Base-by-base conservation (phyloP, 345 rosid genomes). In the Schrenkiella parvula region DNA sequence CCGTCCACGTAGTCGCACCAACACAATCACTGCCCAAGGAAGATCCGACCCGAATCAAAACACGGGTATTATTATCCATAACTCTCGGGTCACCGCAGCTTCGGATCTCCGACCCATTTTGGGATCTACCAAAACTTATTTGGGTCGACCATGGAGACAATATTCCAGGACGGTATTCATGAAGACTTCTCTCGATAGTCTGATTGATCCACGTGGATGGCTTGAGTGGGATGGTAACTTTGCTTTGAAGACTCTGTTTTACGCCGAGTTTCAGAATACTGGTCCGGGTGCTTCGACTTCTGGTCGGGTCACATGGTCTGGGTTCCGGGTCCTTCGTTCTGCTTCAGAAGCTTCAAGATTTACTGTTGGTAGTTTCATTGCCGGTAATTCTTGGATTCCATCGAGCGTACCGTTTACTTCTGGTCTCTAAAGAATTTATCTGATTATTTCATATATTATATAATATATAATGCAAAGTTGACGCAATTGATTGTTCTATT, bases 91-190 rank as follows among this genome's bases (percentile, higher is more conserved):
- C 47, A 80, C 79, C 3, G 87, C 92, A 4, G 83, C 84, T 37
- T 59, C 85, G 3, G 87, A 84, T 54, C 84, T 87, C 6, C 56
- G 19, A 29, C 82, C 88, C 4, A 81, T 82, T 44, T 76, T 78
- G 6, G 80, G 84, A 64, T 82, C 92, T 4, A 82, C 85, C 42
- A 79, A 79, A 32, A 84, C 90, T 10, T 87, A 59, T 70, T 61
- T 87, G 14, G 92, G 90, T 1, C 46, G 89, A 42, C 92, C 88
- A 0, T 85, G 92, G 92, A 78, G 82, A 68, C 53, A 77, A 21
- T 87, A 85, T 22, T 87, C 89, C 0, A 69, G 89, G 8, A 84
- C 88, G 0, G 84, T 87, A 38, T 82, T 78, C 9, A 75, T 87
- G 64, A 68, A 77, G 46, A 84, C 81, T 15, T 87, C 77, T 42